phyloP scores from a whole-genome alignment of 2,329 filamentous ascomycete species.

The Paracamarosporium sp. region DNA sequence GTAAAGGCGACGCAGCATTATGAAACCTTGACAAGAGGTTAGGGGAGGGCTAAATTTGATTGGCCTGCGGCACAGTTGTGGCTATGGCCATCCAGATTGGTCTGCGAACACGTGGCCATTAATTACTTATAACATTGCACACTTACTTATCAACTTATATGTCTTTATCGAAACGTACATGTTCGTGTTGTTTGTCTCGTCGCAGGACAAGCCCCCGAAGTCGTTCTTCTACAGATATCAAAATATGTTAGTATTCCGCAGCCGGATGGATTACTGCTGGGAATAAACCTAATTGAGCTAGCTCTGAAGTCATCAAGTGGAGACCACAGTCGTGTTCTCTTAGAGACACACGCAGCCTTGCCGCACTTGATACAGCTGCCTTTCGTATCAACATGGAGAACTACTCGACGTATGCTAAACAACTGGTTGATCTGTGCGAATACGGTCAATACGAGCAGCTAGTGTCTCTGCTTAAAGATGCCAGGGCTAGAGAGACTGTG shows the following conservation, averaged over 20 bases:
- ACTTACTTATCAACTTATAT: not conserved
- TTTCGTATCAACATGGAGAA: slow-evolving; percentile 2
- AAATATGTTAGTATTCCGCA: not conserved
- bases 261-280: not conserved
- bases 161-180: not conserved
- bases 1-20: not conserved
- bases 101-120: not conserved
- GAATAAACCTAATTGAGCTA: not conserved
- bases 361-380: not conserved
- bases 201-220: not conserved
- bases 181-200: not conserved
- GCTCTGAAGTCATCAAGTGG: not conserved
- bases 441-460: slow-evolving; percentile 2
- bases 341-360: not conserved
- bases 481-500: not conserved
- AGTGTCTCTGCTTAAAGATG: slow-evolving; percentile 1
- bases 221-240: not conserved
- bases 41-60: not conserved
- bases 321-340: not conserved
- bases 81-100: not conserved
- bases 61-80: not conserved
- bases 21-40: not conserved
- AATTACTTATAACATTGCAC: not conserved
- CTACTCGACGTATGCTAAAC: not conserved
- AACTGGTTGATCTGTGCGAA: slow-evolving; percentile 3